Base-by-base conservation (phyloP, 805 yeast genomes). In the Saturnispora hagleri region DNA sequence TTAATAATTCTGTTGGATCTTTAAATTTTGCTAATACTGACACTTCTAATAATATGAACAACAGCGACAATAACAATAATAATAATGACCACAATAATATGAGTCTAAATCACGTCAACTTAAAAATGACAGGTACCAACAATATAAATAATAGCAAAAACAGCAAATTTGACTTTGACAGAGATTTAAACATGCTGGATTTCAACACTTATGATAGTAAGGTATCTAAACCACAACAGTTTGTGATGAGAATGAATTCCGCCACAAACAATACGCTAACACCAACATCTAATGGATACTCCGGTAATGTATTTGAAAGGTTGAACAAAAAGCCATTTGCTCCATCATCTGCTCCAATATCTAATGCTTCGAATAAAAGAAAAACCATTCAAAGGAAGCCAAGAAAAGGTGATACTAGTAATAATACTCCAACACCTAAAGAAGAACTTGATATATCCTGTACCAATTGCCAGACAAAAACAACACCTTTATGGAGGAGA, bases 401-500 rank as follows among this genome's bases (percentile, higher is more conserved):
- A 10, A 43, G 36, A 38, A 45, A 43, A 18, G 51, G 18, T 28
- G 45, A 38, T 28, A 46, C 46, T 6, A 17, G 43, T 8, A 26
- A 45, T 2, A 18, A 41, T 28, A 43, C 51, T 5, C 34, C 54
- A 10, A 51, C 56, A 15, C 44, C 53, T 26, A 46, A 55, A 15
- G 52, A 41, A 27, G 57, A 54, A 13, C 49, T 48, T 7, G 53
- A 57, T 40, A 63, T 64, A 8, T 57, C 65, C 5, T 91, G 98
- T 68, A 82, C 91, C 17, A 91, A 91, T 68, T 91, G 99, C 68
- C 83, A 85, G 61, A 91, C 99, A 0, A 81, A 77, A 56, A 89
- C 95, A 17, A 91, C 99, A 0, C 99, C 99, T 1, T 68, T 91
- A 17, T 91, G 99, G 99, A 74, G 99, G 59, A 75, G 97, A 47